Evolutionary conservation across 805 yeast genomes (phyloP), one percentile per base, ranked within the genome.

Genomic region (Yamadazyma sp.): DNA sequence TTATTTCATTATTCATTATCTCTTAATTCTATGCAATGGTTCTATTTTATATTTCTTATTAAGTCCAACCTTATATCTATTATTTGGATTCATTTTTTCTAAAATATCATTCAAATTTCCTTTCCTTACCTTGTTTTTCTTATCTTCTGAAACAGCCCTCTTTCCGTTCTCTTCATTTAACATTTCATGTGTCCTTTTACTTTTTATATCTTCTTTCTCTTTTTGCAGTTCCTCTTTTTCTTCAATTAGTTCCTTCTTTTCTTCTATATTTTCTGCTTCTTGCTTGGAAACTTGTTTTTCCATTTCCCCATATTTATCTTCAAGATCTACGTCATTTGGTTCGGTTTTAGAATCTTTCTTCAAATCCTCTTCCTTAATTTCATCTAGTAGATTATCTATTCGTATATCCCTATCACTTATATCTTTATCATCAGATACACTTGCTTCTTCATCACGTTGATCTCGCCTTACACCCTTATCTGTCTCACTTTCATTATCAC

Each of bases 21-120:
- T 41, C n/a, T 25, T 38, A 14, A 36, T 31, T 13, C 23, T 36
- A 35, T 44, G 48, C 26, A 44, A 31, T 14, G 48, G 36, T 18
- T 44, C 48, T 3, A 44, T 39, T 27, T 31, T 41, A 13, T 19
- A 14, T 7, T 19, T 38, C 25, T 27, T 33, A 18, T 26, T 44
- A n/a, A 44, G 35, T 7, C 48, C 48, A 5, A 39, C 27, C 22
- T 18, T 33, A 11, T 23, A 9, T 12, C 33, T 22, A 6, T 24
- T 27, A 8, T 35, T 23, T 7, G 36, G 24, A 9, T 33, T 36
- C 19, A 42, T 28, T 19, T 38, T 42, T 7, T 30, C 23, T n/a
- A 42, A 22, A 18, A 42, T 35, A 33, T 42, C 45, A 23, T 31
- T 26, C 7, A 40, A 30, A 12, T 37, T 36, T 10, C 31, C 31